A percentile compares a stretch with the other conserved stretches of the same genome.
phyloP scores from a whole-genome alignment of 1,139 yeast species.

The Arxiozyma slooffiae region DNA sequence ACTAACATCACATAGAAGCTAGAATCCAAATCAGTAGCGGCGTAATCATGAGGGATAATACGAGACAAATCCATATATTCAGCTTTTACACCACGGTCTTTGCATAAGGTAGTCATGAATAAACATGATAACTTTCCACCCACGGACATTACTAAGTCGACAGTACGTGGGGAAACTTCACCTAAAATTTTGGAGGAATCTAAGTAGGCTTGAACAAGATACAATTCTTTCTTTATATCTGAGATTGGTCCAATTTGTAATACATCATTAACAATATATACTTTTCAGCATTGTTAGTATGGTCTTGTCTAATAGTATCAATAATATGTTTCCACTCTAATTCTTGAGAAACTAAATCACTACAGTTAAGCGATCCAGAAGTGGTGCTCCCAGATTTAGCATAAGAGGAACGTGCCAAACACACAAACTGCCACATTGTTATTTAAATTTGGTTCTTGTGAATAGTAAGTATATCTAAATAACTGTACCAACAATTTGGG shows the following conservation, averaged over 20 bases:
- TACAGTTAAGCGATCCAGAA: slow-evolving; percentile 66
- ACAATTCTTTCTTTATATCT: slow-evolving; percentile 57
- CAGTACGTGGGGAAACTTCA: slow-evolving; percentile 79
- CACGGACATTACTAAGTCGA: slow-evolving; percentile 82
- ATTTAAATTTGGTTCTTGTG: slow-evolving; percentile 28
- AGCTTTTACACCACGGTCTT: slow-evolving; percentile 70
- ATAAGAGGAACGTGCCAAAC: slow-evolving; percentile 87
- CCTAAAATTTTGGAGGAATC: slow-evolving; percentile 87
- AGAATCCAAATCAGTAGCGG: slow-evolving; percentile 50
- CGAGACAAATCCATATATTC: slow-evolving; percentile 69
- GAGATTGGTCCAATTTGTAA: slow-evolving; percentile 42
- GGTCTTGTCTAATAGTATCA: slow-evolving; percentile 64
- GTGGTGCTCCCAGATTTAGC: slow-evolving; percentile 95
- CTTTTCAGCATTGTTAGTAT: slow-evolving; percentile 57
- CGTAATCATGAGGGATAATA: slow-evolving; percentile 53
- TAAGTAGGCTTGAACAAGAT: slow-evolving; percentile 55
- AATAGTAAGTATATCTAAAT: slow-evolving; percentile 60
- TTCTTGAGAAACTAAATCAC: slow-evolving; percentile 56
- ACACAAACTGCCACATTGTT: slow-evolving; percentile 84
- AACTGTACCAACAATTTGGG: slow-evolving; percentile 72
- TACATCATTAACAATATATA: slow-evolving; percentile 39
- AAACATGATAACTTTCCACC: slow-evolving; percentile 90
- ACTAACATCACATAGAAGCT: slow-evolving; percentile 58
- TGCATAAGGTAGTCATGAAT: slow-evolving; percentile 76
- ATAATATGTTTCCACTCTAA: slow-evolving; percentile 45